These are phyloP conservation scores for Fusarium tupiense DNA, from an alignment of 2,329 filamentous ascomycete genomes.

Conservation along the genomic window DNA sequence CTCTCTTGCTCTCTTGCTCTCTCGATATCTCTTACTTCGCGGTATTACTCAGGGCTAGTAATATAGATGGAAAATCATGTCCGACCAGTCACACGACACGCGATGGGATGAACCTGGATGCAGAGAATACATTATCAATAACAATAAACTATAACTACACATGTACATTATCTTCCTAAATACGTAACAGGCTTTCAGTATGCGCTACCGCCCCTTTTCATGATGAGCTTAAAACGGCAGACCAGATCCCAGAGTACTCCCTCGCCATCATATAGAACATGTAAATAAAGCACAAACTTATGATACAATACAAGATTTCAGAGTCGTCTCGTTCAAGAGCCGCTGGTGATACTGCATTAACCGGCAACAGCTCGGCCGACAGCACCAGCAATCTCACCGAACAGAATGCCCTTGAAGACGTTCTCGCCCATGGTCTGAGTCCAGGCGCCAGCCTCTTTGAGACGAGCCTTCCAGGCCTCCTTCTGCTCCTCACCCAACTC, in stretches of 20 bases:
- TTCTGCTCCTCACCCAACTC: conserved; percentile 72
- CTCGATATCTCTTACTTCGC: background rate
- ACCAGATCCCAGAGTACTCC: conserved; percentile 2
- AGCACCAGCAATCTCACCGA: conserved; percentile 74
- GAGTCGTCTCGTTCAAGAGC: background rate
- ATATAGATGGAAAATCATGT: background rate
- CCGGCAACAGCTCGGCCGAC: conserved; percentile 63
- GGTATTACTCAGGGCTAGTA: background rate
- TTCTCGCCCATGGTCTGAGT: conserved; percentile 80
- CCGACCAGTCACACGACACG: background rate
- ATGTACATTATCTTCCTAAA: conserved; percentile 6
- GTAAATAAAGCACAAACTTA: conserved; percentile 4
- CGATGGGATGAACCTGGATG: background rate
- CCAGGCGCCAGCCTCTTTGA: conserved; percentile 80
- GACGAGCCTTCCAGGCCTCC: conserved; percentile 73
- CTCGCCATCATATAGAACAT: conserved; percentile 11
- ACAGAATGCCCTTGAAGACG: conserved; percentile 80
- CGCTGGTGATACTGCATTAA: conserved; percentile 29
- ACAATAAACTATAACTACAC: background rate
- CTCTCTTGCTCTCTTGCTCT: too few species aligned
- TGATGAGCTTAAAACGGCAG: background rate
- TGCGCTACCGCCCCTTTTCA: conserved; percentile 1
- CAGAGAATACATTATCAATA: background rate
- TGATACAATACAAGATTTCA: conserved; percentile 13
- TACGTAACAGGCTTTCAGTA: background rate